Percentiles rank a stretch among this genome's conserved stretches.
Evolutionary conservation across 75 land plant genomes (phyloP).

Genomic region (Picea sitchensis): DNA sequence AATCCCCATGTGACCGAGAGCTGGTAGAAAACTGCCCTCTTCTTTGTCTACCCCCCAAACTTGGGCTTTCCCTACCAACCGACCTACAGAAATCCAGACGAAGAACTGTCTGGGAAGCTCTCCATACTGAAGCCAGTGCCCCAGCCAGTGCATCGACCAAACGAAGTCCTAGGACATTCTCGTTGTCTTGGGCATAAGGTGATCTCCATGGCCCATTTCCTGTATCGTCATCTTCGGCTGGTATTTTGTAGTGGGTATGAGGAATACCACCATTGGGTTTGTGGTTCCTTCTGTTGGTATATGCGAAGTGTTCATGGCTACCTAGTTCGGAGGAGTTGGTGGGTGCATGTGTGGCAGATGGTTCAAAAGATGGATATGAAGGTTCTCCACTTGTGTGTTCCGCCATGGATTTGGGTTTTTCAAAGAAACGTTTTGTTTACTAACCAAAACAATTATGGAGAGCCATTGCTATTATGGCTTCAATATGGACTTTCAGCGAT

Average conservation of each 20-base stretch:
- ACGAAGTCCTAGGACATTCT: neutral
- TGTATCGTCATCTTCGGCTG: neutral
- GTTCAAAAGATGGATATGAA: neutral
- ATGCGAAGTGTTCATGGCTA: neutral
- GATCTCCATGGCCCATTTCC: neutral
- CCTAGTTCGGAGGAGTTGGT: neutral
- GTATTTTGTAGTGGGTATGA: neutral
- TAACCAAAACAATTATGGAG: no score
- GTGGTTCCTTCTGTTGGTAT: neutral
- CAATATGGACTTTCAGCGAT: no score
- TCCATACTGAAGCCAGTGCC: neutral
- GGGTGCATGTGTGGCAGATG: neutral
- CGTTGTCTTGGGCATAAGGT: neutral
- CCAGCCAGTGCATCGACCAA: neutral
- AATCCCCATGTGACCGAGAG: neutral
- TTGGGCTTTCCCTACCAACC: neutral
- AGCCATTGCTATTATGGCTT: no score
- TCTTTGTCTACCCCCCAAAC: neutral
- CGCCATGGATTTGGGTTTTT: neutral
- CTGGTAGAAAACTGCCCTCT: neutral
- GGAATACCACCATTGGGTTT: neutral
- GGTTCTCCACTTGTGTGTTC: no score
- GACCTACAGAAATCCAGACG: constrained; percentile 4
- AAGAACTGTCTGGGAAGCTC: constrained; percentile 9
- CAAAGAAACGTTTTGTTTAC: no score